phyloP scores from a whole-genome alignment of 148 eudicot species.

The Fagopyrum esculentum region DNA sequence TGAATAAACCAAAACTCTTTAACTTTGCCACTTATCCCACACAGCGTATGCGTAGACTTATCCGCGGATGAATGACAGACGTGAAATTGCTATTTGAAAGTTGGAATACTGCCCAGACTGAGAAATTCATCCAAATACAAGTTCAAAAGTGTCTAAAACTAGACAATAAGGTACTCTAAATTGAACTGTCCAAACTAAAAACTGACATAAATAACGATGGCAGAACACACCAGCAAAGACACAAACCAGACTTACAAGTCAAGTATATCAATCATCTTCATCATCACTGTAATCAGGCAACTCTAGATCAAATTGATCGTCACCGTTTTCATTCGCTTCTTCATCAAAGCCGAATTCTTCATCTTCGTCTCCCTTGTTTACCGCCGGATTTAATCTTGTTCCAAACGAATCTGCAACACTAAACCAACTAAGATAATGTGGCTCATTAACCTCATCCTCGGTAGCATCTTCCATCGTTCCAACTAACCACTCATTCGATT shows the following conservation, averaged over 20 bases:
- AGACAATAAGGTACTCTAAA: not conserved
- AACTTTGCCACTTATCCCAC: too few relatives aligned
- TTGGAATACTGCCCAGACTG: too few relatives aligned
- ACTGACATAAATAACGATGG: not conserved
- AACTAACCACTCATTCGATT: not conserved
- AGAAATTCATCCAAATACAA: too few relatives aligned
- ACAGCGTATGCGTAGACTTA: too few relatives aligned
- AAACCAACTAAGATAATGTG: not conserved
- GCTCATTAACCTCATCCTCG: not conserved
- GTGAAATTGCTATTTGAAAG: too few relatives aligned
- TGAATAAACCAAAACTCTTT: too few relatives aligned
- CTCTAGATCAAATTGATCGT: not conserved
- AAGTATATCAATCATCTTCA: not conserved
- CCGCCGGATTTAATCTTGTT: not conserved
- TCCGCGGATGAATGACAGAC: too few relatives aligned
- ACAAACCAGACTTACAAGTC: not conserved
- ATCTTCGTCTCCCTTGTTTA: not conserved
- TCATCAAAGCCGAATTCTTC: not conserved
- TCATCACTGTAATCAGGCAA: not conserved
- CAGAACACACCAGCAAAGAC: not conserved
- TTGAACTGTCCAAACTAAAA: not conserved
- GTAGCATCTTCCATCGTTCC: not conserved
- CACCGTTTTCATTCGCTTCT: not conserved
- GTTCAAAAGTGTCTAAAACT: too few relatives aligned
- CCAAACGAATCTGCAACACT: not conserved